Evolutionary conservation across 257 asterid genomes (phyloP).

Genomic region (Perilla frutescens): DNA sequence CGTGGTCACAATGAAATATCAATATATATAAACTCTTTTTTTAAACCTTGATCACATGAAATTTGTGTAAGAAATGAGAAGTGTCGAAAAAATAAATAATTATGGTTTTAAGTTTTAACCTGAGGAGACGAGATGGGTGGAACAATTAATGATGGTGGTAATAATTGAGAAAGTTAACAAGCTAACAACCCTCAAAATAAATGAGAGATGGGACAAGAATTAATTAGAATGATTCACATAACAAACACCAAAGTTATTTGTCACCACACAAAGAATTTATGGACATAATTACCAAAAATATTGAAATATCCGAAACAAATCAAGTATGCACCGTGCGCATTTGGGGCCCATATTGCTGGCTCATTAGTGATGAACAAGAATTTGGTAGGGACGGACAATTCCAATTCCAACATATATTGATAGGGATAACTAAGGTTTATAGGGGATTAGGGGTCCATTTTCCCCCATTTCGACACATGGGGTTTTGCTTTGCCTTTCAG

Average conservation of each 20-base stretch:
- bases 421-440: slow-evolving; percentile 9
- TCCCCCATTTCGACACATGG: slow-evolving; percentile 45
- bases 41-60: too few species aligned
- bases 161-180: slow-evolving; percentile 44
- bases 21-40: too few species aligned
- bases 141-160: slow-evolving; percentile 39
- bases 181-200: slow-evolving; percentile 42
- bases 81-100: not conserved
- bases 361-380: slow-evolving; percentile 42
- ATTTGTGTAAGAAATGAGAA: slow-evolving; percentile 8
- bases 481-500: slow-evolving; percentile 12
- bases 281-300: slow-evolving; percentile 26
- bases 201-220: slow-evolving; percentile 47
- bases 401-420: not conserved
- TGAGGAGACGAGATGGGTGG: slow-evolving; percentile 40
- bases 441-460: slow-evolving; percentile 37
- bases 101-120: not conserved
- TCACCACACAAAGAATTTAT: slow-evolving; percentile 39
- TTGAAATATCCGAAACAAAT: slow-evolving; percentile 34
- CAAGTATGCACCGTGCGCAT: slow-evolving; percentile 49
- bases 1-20: too few species aligned
- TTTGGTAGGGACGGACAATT: slow-evolving; percentile 40
- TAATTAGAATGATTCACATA: slow-evolving; percentile 45
- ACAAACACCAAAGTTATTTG: slow-evolving; percentile 36
- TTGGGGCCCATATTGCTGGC: slow-evolving; percentile 37